Conservation (phyloP, 768 basidiomycete genomes). For the Suillus weaverae region DNA sequence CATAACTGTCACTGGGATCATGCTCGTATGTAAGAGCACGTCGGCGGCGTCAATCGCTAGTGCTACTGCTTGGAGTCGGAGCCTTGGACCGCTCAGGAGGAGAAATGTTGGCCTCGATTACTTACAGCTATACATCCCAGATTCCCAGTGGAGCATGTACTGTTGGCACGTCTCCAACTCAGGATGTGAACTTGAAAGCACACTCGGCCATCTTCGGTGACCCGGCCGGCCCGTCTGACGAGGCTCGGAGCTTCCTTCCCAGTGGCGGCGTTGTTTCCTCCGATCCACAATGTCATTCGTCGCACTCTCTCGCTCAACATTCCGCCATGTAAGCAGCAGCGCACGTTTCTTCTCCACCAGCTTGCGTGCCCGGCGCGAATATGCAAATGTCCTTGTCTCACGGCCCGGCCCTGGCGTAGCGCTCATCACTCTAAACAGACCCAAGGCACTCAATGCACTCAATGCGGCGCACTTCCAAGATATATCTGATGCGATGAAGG, state of each 20-base stretch:
- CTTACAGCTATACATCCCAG: not conserved
- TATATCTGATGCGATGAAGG: conserved; percentile 73
- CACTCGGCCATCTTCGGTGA: not conserved
- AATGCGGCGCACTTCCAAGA: conserved; percentile 77
- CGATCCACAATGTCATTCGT: conserved; percentile 19
- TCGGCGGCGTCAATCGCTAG: not conserved
- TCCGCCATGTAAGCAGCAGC: conserved; percentile 8
- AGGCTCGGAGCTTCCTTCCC: not conserved
- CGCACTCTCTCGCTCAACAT: conserved; percentile 7
- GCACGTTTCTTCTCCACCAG: conserved; percentile 27
- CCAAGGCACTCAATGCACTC: conserved; percentile 89
- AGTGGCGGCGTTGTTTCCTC: not conserved
- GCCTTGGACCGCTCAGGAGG: not conserved
- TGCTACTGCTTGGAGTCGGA: too few species aligned
- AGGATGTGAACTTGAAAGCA: not conserved
- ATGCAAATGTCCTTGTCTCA: conserved; percentile 68
- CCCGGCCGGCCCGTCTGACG: not conserved
- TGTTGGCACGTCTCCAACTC: too few species aligned
- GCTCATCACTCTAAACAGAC: conserved; percentile 87
- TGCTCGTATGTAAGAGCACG: not conserved
- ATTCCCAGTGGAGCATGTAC: too few species aligned
- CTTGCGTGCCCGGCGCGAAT: conserved; percentile 35
- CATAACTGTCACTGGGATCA: not conserved
- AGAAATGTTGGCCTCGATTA: not conserved
- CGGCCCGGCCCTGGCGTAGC: conserved; percentile 66